These are phyloP conservation scores for Aspergillus versicolor DNA, from an alignment of 2,329 filamentous ascomycete genomes.

Conservation along the genomic window DNA sequence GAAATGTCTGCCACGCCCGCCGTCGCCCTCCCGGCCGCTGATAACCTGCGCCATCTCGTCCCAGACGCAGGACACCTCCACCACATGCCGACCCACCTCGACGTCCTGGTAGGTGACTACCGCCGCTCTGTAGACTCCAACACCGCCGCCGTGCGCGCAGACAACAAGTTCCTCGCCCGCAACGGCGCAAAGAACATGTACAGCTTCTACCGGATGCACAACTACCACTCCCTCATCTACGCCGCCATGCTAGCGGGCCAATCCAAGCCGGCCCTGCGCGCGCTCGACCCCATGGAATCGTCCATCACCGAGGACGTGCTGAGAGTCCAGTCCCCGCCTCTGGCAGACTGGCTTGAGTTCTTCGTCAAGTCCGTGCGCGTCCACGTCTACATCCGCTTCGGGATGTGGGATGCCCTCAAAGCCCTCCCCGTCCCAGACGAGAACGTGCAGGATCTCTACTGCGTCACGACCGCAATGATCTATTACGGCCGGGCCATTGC, in stretches of 20 bases:
- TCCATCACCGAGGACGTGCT: slow-evolving; percentile 54
- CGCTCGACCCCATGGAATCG: slow-evolving; percentile 58
- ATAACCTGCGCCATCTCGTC: slow-evolving; percentile 62
- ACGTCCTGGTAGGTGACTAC: slow-evolving; percentile 72
- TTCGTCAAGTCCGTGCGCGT: slow-evolving; percentile 63
- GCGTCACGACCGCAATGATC: slow-evolving; percentile 65
- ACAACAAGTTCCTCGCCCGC: slow-evolving; percentile 63
- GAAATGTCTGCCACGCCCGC: slow-evolving; percentile 72
- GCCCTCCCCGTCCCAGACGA: slow-evolving; percentile 58
- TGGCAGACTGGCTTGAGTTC: slow-evolving; percentile 76
- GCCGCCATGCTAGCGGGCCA: slow-evolving; percentile 75
- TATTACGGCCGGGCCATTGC: slow-evolving; percentile 70
- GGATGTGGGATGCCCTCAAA: slow-evolving; percentile 67
- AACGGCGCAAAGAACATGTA: slow-evolving; percentile 69
- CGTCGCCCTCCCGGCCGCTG: slow-evolving; percentile 58
- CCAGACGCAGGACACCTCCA: slow-evolving; percentile 70
- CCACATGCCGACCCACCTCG: slow-evolving; percentile 77
- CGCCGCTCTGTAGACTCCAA: slow-evolving; percentile 66
- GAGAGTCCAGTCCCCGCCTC: slow-evolving; percentile 44
- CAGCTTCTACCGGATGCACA: slow-evolving; percentile 70
- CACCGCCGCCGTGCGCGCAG: slow-evolving; percentile 62
- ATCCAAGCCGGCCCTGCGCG: slow-evolving; percentile 61
- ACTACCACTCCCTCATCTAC: slow-evolving; percentile 74
- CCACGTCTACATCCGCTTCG: slow-evolving; percentile 72
- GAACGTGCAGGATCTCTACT: slow-evolving; percentile 54